A percentile compares a stretch with the other conserved stretches of the same genome.
These are phyloP conservation scores for Epichloe elymi DNA, from an alignment of 2,329 filamentous ascomycete genomes.

Conservation along the genomic window DNA sequence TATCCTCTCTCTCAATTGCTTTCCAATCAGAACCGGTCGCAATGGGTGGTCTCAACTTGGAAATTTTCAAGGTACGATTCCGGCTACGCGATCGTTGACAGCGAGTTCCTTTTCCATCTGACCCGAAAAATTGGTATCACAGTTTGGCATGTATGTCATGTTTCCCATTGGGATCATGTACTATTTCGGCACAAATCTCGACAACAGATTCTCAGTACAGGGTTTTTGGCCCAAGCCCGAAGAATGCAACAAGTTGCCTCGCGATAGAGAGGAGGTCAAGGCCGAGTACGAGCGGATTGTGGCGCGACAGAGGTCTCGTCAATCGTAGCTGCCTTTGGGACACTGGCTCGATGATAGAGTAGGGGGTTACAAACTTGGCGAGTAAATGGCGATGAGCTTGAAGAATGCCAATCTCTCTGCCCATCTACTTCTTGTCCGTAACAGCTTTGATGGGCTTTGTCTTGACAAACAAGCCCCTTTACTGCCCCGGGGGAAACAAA, in stretches of 20 bases:
- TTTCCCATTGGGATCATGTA: slow-evolving; percentile 99
- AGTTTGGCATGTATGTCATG: slow-evolving; percentile 98
- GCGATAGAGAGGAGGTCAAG: slow-evolving; percentile 69
- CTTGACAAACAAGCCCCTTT: slow-evolving; percentile 33
- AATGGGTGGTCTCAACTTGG: slow-evolving; percentile 79
- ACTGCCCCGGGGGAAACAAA: too few relatives aligned
- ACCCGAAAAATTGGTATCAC: background rate
- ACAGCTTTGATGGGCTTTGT: slow-evolving; percentile 92
- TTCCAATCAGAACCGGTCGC: slow-evolving; percentile 11
- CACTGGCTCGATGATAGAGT: background rate
- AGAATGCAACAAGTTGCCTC: slow-evolving; percentile 63
- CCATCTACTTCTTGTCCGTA: slow-evolving; percentile 68
- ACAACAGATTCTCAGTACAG: slow-evolving; percentile 75
- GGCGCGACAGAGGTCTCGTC: slow-evolving; percentile 55
- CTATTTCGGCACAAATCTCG: slow-evolving; percentile 98
- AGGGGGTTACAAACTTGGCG: slow-evolving; percentile 47
- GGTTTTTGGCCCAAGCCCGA: slow-evolving; percentile 87
- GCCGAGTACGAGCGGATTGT: slow-evolving; percentile 65
- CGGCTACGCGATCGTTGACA: background rate
- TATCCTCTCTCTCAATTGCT: too few relatives aligned
- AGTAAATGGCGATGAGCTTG: slow-evolving; percentile 60
- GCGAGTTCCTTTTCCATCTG: background rate
- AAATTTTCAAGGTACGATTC: slow-evolving; percentile 76
- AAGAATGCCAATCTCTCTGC: slow-evolving; percentile 53
- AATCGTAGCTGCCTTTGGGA: slow-evolving; percentile 33